These are phyloP conservation scores for Ormosia emarginata DNA, from an alignment of 306 rosid genomes.

Conservation along the genomic window DNA sequence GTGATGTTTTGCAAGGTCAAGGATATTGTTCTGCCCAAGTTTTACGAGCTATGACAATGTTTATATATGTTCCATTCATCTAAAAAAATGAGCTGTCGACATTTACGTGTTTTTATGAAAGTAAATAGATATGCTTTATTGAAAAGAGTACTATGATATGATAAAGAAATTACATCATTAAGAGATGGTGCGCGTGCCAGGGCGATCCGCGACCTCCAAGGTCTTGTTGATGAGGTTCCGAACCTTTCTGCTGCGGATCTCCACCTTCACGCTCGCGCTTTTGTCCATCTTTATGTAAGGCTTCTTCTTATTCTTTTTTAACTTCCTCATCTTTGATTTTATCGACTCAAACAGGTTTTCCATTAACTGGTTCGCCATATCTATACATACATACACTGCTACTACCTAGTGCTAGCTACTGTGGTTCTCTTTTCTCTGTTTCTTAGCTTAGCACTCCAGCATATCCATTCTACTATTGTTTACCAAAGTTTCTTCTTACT, in stretches of 20 bases:
- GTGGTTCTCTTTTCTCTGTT: no score
- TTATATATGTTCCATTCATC: no score
- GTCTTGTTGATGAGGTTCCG: slow-evolving; percentile 81
- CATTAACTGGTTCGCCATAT: slow-evolving; percentile 55
- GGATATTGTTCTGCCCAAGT: not conserved
- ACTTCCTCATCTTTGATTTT: slow-evolving; percentile 62
- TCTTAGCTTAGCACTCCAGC: not conserved
- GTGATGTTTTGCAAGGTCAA: no score
- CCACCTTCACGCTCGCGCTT: slow-evolving; percentile 84
- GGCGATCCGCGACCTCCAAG: slow-evolving; percentile 68
- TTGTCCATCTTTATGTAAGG: slow-evolving; percentile 85
- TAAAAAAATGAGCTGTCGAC: no score
- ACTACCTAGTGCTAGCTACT: no score
- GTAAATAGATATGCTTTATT: not conserved
- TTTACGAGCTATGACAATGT: not conserved
- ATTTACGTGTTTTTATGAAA: not conserved
- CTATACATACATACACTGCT: not conserved
- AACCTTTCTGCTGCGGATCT: slow-evolving; percentile 90
- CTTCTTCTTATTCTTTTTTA: slow-evolving; percentile 57
- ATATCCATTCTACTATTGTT: not conserved
- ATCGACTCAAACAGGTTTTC: slow-evolving; percentile 73
- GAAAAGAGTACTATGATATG: not conserved
- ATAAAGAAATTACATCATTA: not conserved
- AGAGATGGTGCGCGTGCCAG: slow-evolving; percentile 31
- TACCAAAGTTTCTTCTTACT: not conserved